Conservation (phyloP, 192 early-diverging fungal genomes). For the Coemansia sp. region DNA sequence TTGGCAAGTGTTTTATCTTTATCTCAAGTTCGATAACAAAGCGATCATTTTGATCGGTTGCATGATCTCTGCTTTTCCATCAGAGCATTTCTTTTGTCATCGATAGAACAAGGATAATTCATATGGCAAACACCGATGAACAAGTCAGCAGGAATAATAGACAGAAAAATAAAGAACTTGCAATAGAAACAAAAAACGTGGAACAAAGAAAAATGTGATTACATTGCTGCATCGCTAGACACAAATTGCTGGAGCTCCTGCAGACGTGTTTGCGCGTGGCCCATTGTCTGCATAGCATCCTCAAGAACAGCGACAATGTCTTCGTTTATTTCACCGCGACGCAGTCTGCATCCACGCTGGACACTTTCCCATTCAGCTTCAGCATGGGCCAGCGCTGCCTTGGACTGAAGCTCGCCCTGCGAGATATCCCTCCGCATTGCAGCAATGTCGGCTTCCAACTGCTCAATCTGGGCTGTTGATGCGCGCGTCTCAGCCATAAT, state of each 20-base stretch:
- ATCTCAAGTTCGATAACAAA: too few species aligned
- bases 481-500: slow-evolving; percentile 45
- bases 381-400: slow-evolving; percentile 43
- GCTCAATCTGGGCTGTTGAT: slow-evolving; percentile 47
- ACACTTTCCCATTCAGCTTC: slow-evolving; percentile 55
- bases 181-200: not conserved
- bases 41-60: too few species aligned
- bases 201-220: slow-evolving; percentile 6
- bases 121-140: not conserved
- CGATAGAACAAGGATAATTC: not conserved
- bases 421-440: slow-evolving; percentile 48
- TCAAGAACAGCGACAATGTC: slow-evolving; percentile 47
- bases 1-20: too few species aligned
- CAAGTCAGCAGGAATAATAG: not conserved
- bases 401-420: slow-evolving; percentile 50
- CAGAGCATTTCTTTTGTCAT: not conserved
- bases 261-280: slow-evolving; percentile 35
- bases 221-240: slow-evolving; percentile 11
- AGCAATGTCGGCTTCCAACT: slow-evolving; percentile 49
- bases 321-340: slow-evolving; percentile 46
- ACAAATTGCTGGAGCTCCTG: slow-evolving; percentile 47
- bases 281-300: slow-evolving; percentile 43
- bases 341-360: slow-evolving; percentile 49
- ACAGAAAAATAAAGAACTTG: slow-evolving; percentile 3
- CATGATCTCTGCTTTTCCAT: not conserved